Base-by-base conservation (phyloP, 768 basidiomycete species). In the Leccinum incarnatum region DNA sequence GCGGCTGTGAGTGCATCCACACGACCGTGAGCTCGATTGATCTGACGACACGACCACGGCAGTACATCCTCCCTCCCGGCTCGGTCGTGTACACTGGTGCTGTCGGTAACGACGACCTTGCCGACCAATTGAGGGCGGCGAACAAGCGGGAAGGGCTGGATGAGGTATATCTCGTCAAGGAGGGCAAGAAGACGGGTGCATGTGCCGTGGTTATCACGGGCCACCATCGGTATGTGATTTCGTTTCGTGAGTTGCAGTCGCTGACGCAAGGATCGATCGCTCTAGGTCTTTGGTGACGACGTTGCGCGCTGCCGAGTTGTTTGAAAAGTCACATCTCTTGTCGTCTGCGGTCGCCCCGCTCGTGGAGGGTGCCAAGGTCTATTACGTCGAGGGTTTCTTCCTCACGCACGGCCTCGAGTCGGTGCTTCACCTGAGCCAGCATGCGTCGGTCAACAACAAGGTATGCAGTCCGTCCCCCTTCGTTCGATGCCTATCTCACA, bases 311-410 rank as follows among this genome's bases (percentile, higher is more conserved):
- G 96, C 97, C 4, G 96, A 98, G 76, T 88, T 86, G 70, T 98
- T 97, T 74, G 85, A 89, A 12, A 80, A 83, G 58, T 79, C 86
- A 4, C 93, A 98, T 75, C 81, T 99, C 47, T 79, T 83, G 9
- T 88, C 91, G 9, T 81, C 89, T 14, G 75, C 79, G 54, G 86
- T 98, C 62, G 86, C 90, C 27, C 81, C 86, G 32, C 78, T 94
- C 64, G 79, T 98, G 68, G 81, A 91, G 5, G 81, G 78, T 49
- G 96, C 95, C 58, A 87, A 90, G 70, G 83, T 83, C 72, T 97
- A 83, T 81, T 99, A 99, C 78, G 85, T 98, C 60, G 96, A 94
- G 69, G 96, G 96, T 8, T 99, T 89, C 80, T 98, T 99, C 86
- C 82, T 98, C 59, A 96, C 96, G 17, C 96, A 99, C 71, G 96